A percentile compares a stretch with the other conserved stretches of the same genome.
These are phyloP conservation scores for Herpetomonas tarakana DNA, from an alignment of 208 protist genomes.

Conservation along the genomic window DNA sequence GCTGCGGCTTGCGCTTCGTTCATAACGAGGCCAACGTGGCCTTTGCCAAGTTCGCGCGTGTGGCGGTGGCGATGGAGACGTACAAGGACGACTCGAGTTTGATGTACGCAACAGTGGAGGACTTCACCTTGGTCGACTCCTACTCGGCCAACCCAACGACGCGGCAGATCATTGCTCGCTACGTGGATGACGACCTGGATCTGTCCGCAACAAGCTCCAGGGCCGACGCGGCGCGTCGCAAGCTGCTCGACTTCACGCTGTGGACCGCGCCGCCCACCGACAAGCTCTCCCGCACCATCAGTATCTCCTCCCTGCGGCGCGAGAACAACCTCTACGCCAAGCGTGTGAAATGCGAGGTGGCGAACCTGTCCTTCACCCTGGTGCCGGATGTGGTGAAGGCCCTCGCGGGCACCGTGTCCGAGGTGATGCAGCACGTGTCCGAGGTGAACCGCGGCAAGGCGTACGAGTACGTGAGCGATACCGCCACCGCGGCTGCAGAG, in stretches of 20 bases:
- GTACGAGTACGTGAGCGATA: slow-evolving; percentile 63
- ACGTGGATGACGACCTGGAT: slow-evolving; percentile 24
- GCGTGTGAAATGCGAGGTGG: slow-evolving; percentile 40
- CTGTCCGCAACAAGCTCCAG: not conserved
- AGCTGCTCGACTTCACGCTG: slow-evolving; percentile 6
- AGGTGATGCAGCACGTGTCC: slow-evolving; percentile 57
- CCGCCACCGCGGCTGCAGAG: slow-evolving; percentile 25
- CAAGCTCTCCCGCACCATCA: not conserved
- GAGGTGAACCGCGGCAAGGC: slow-evolving; percentile 67
- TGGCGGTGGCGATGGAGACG: slow-evolving; percentile 17
- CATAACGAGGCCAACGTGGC: slow-evolving; percentile 41
- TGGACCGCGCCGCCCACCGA: slow-evolving; percentile 4
- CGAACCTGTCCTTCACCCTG: slow-evolving; percentile 46
- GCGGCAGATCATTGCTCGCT: slow-evolving; percentile 42
- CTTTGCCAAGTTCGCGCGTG: slow-evolving; percentile 25
- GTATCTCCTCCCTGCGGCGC: not conserved
- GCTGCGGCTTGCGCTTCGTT: slow-evolving; percentile 36
- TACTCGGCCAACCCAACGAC: slow-evolving; percentile 31
- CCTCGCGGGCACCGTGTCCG: slow-evolving; percentile 29
- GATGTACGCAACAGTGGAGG: slow-evolving; percentile 36
- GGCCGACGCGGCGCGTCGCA: slow-evolving; percentile 2
- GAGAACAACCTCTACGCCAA: slow-evolving; percentile 31
- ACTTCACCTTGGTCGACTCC: slow-evolving; percentile 49
- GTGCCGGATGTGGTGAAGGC: slow-evolving; percentile 62
- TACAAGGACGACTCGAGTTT: slow-evolving; percentile 38